Conservation (phyloP, 225 moss, liverwort and hornwort species). For the Bryum argenteum region DNA sequence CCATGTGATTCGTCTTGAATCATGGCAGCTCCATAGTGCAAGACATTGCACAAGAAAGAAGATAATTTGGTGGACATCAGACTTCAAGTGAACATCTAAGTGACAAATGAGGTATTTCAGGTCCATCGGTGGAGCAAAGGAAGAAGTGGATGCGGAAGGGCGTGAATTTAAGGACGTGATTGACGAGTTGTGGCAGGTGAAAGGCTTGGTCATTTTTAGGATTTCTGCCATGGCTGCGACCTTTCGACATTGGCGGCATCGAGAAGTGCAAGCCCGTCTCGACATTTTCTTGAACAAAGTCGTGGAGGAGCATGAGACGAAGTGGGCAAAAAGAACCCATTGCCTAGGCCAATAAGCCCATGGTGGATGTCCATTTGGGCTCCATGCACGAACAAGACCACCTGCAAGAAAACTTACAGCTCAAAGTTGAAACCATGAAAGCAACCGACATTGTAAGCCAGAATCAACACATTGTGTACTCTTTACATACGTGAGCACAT, state of each 20-base stretch:
- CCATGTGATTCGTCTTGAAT: too few species aligned
- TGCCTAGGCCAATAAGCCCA: slow-evolving; percentile 30
- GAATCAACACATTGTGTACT: neutral
- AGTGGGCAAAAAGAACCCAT: slow-evolving; percentile 15
- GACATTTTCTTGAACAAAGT: slow-evolving; percentile 31
- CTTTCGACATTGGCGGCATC: slow-evolving; percentile 28
- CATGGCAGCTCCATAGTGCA: slow-evolving; percentile 28
- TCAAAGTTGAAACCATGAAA: slow-evolving; percentile 31
- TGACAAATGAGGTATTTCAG: slow-evolving; percentile 34
- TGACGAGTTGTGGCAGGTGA: slow-evolving; percentile 20
- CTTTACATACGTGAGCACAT: neutral
- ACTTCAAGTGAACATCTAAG: slow-evolving; percentile 14
- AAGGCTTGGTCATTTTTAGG: slow-evolving; percentile 27
- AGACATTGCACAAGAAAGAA: slow-evolving; percentile 26
- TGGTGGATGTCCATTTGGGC: slow-evolving; percentile 38
- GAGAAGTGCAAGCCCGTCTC: slow-evolving; percentile 30
- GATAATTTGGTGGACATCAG: slow-evolving; percentile 26
- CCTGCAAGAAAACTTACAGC: neutral
- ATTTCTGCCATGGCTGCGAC: slow-evolving; percentile 31
- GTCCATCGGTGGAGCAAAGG: neutral
- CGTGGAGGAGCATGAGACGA: slow-evolving; percentile 29
- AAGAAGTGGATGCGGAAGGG: too few species aligned
- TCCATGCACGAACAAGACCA: slow-evolving; percentile 26
- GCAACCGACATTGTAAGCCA: slow-evolving; percentile 29
- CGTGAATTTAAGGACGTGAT: slow-evolving; percentile 25